These are phyloP conservation scores for Populus simonii DNA, from an alignment of 345 rosid genomes.

Conservation along the genomic window DNA sequence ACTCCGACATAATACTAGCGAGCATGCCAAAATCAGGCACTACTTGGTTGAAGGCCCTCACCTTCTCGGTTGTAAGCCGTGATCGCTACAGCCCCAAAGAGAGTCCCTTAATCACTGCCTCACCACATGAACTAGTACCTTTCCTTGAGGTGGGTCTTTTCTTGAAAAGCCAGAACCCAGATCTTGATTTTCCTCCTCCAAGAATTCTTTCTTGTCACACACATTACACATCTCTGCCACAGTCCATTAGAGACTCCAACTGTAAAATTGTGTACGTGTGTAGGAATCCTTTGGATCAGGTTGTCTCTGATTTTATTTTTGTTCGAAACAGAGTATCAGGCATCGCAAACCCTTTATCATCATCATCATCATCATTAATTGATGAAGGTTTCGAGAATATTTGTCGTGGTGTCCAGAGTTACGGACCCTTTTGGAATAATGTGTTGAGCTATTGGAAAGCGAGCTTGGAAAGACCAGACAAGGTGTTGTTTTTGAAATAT, in stretches of 20 bases:
- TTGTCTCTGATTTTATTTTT: slow-evolving; percentile 22
- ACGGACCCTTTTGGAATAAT: slow-evolving; percentile 42
- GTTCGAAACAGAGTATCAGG: not conserved
- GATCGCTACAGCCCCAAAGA: not conserved
- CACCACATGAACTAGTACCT: slow-evolving; percentile 43
- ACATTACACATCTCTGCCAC: not conserved
- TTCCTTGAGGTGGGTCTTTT: slow-evolving; percentile 30
- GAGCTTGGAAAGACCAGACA: slow-evolving; percentile 24
- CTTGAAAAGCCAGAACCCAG: not conserved
- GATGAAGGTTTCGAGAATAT: slow-evolving; percentile 36
- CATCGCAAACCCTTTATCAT: not conserved
- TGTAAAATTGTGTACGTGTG: slow-evolving; percentile 21
- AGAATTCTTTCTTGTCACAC: slow-evolving; percentile 17
- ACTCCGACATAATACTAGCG: slow-evolving; percentile 29
- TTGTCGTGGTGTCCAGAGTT: slow-evolving; percentile 24
- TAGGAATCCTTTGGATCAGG: slow-evolving; percentile 29
- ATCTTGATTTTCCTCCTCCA: not conserved
- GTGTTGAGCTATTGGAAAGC: slow-evolving; percentile 33
- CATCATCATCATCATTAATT: not conserved
- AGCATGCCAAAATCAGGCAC: slow-evolving; percentile 45
- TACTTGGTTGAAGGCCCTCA: slow-evolving; percentile 44
- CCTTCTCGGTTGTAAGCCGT: slow-evolving; percentile 28
- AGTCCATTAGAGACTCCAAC: not conserved
- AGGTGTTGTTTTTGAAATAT: slow-evolving; percentile 33
- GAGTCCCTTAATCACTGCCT: slow-evolving; percentile 28